Evolutionary conservation across 108 stramenopile species (phyloP).

Genomic region (Cyclotella cryptica): DNA sequence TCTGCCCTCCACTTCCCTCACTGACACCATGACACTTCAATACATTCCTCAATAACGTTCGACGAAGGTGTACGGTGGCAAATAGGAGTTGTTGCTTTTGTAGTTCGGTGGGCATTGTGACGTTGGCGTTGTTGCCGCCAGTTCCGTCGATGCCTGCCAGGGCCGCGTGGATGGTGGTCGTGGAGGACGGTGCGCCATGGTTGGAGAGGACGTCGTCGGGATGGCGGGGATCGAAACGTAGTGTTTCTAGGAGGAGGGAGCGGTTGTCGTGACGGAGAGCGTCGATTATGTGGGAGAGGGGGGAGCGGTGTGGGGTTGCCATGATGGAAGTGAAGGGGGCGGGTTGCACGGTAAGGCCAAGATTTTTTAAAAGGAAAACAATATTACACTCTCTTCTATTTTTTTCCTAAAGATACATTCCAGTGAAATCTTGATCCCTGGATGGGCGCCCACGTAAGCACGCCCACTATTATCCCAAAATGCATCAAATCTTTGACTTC

Average conservation of each 20-base stretch:
- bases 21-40: not conserved
- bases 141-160: not conserved
- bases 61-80: constrained; percentile 18
- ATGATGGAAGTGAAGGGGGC: not conserved
- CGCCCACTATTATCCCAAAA: too few relatives aligned
- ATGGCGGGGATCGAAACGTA: constrained; percentile 10
- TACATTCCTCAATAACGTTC: constrained; percentile 28
- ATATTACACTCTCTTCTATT: not conserved
- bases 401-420: too few relatives aligned
- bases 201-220: not conserved
- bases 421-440: too few relatives aligned
- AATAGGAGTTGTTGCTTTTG: constrained; percentile 27
- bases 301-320: constrained; percentile 7
- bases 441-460: too few relatives aligned
- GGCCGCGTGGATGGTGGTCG: constrained; percentile 3
- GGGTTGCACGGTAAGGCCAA: too few relatives aligned
- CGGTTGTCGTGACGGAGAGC: constrained; percentile 44
- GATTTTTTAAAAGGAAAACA: not conserved
- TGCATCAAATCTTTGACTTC: too few relatives aligned
- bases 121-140: too few relatives aligned
- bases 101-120: not conserved
- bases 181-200: not conserved
- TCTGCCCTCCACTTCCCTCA: not conserved
- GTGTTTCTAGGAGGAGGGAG: constrained; percentile 32
- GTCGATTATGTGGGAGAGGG: constrained; percentile 40